phyloP scores from a whole-genome alignment of 2,329 filamentous ascomycete species.

The Fusarium vanettenii region DNA sequence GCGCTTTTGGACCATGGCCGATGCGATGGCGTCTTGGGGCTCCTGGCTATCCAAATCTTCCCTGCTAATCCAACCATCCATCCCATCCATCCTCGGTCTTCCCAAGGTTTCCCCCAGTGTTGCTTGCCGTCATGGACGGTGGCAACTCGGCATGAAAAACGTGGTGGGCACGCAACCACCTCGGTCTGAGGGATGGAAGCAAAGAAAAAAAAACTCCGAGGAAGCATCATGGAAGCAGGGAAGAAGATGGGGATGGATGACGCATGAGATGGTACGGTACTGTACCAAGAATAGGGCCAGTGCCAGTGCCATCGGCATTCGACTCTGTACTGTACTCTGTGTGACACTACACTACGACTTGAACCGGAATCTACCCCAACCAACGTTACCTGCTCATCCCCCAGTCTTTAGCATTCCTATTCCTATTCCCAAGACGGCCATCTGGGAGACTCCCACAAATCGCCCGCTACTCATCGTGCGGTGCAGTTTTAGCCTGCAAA shows the following conservation, averaged over 20 bases:
- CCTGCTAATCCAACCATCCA: background rate
- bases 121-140: slow-evolving; percentile 21
- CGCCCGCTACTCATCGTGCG: slow-evolving; percentile 1
- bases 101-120: background rate
- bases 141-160: slow-evolving; percentile 21
- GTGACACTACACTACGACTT: background rate
- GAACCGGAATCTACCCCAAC: background rate
- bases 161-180: slow-evolving; percentile 21
- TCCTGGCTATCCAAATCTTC: background rate
- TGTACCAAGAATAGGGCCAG: slow-evolving; percentile 30
- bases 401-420: background rate
- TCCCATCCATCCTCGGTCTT: background rate
- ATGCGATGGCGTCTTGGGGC: background rate
- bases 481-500: slow-evolving; percentile 6
- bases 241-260: slow-evolving; percentile 20
- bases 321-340: background rate
- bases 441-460: background rate
- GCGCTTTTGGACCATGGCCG: background rate
- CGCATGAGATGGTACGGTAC: slow-evolving; percentile 14
- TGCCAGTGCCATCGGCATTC: slow-evolving; percentile 3
- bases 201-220: slow-evolving; percentile 15
- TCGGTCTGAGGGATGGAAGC: slow-evolving; percentile 12
- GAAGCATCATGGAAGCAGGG: slow-evolving; percentile 26
- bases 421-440: background rate
- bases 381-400: background rate